Evolutionary conservation across 2,329 filamentous ascomycete genomes (phyloP).

Genomic region (Penicillium paneum): DNA sequence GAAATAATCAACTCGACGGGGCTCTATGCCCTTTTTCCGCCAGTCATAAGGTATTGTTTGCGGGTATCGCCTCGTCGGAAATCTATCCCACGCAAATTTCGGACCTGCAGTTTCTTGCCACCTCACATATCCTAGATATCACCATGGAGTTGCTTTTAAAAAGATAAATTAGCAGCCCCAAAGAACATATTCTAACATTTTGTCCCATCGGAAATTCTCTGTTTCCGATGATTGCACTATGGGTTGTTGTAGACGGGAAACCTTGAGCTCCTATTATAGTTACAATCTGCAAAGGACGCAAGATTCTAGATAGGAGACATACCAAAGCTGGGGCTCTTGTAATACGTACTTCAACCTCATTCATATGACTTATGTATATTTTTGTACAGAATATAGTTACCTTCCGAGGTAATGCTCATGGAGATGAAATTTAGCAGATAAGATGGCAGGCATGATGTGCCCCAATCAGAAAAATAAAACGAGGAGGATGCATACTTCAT

Average conservation of each 20-base stretch:
- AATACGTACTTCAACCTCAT: too few relatives aligned
- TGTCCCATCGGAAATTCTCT: constrained; percentile 24
- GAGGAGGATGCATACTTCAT: background rate
- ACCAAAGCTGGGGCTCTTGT: too few relatives aligned
- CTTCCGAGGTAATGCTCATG: background rate
- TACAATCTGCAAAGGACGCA: too few relatives aligned
- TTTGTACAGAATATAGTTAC: background rate
- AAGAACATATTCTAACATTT: background rate
- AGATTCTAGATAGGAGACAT: too few relatives aligned
- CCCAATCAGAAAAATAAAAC: background rate
- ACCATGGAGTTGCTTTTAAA: background rate
- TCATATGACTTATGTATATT: too few relatives aligned
- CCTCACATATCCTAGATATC: background rate
- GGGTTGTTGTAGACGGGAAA: background rate
- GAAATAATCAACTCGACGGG: background rate
- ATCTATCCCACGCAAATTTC: constrained; percentile 1
- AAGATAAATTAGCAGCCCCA: too few relatives aligned
- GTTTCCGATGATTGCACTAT: constrained; percentile 5
- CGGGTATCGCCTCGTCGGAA: constrained; percentile 3
- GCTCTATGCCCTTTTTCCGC: background rate
- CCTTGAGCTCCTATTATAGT: background rate
- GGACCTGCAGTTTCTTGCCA: background rate
- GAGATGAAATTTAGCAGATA: background rate
- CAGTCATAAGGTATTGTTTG: background rate
- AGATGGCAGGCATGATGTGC: background rate